Evolutionary conservation across 805 yeast genomes (phyloP), one percentile per base, ranked within the genome.

Genomic region (Kuraishia borneana): DNA sequence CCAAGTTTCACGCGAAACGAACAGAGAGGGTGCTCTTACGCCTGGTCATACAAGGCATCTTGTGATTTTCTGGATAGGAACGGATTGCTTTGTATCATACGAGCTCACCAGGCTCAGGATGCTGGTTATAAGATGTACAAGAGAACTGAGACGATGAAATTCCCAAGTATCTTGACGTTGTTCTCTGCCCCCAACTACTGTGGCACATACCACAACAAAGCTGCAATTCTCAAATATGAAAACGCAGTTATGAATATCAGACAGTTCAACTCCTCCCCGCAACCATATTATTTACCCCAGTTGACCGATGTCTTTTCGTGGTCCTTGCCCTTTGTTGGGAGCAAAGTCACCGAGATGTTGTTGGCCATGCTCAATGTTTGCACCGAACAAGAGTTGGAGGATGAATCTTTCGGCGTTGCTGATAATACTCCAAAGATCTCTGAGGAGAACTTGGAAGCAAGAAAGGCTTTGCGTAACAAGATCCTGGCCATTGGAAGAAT

Each of bases 41-140:
- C 89, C 36, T 89, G 73, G 54, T 76, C 95, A 0, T 92, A 81
- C 54, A 70, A 68, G 46, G 95, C 96, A 0, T 71, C 80, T 3
- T 80, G 92, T 47, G 71, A 71, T 30, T 89, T 89, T 47, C 62
- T 89, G 46, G 80, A 81, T 44, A 65, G 75, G 34, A 89, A 85
- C 27, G 81, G 83, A 17, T 60, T 89, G 25, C 61, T 89, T 21
- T 80, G 87, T n/a, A 73, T 89, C 23, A 84, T 89, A 31, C 68
- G 98, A 38, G 97, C 96, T 1, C 98, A 89, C 55, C 96, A 89
- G 59, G 96, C 96, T 1, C 98, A 89, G 57, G 96, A 89, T 56
- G 88, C 92, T 7, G 98, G 98, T 25, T 89, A 88, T 58, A 65
- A 96, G 52, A 92, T 92, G 84, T 89, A 89, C 59, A 81, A 79